Evolutionary conservation across 441 rosid genomes (phyloP), one percentile per base, ranked within the genome.

Genomic region (Melastoma candidum): DNA sequence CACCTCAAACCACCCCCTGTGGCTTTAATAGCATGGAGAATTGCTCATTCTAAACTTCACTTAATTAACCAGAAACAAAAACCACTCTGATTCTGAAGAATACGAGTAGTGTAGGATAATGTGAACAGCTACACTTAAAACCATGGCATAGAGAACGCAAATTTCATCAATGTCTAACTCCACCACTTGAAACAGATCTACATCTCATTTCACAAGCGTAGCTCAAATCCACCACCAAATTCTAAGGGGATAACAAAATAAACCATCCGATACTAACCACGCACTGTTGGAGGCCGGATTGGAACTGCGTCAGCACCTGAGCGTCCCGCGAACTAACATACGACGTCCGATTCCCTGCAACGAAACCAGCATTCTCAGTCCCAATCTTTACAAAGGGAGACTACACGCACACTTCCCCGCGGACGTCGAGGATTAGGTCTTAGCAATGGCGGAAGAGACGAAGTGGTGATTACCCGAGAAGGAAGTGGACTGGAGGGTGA

Each of bases 401-500:
- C 13, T 2, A 43, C 44, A 11, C 46, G 26, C 1, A 7, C 53
- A 1, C 12, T 29, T n/a, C 11, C 17, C 2, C 26, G 8, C 53
- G 7, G 22, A 9, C 14, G 27, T 45, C 29, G 48, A 6, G 36
- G 45, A 26, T 12, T 2, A 3, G 67, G 54, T 6, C 9, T 0
- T 17, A 50, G 52, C 56, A 44, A 3, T 8, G 36, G 56, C 12
- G 46, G 47, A 32, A 6, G 41, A 32, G 41, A 1, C 41, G 49
- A 0, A 46, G 29, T 44, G 46, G 50, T 17, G 25, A 12, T 5
- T 32, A 83, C 98, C 96, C 47, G 88, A 12, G 79, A 85, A 84
- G 67, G 82, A 70, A 52, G 86, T 71, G 53, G 88, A 76, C 69
- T 92, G 96, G 60, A 85, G 67, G 27, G 63, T 51, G 77, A 87